Conservation (phyloP, 495 filamentous ascomycete genomes). For the Trichoderma virens region DNA sequence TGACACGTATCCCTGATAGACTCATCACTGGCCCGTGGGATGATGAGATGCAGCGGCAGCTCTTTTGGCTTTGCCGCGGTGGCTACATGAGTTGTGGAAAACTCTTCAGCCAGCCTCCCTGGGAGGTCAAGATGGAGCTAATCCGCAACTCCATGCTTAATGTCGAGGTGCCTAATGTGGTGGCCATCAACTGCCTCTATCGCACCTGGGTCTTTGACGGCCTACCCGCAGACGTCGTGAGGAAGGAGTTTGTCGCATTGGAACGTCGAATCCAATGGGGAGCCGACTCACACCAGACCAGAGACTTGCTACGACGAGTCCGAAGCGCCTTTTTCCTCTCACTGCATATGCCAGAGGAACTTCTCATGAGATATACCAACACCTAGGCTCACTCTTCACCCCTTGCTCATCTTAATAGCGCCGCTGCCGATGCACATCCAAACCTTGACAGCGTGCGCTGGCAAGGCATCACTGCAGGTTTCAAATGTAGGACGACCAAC, state of each 20-base stretch:
- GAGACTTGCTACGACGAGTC: background rate
- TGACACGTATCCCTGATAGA: conserved; percentile 5
- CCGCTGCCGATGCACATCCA: background rate
- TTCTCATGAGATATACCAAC: background rate
- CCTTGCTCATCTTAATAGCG: background rate
- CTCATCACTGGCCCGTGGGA: conserved; percentile 11
- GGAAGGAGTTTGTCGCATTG: background rate
- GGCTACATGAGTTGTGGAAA: conserved; percentile 2
- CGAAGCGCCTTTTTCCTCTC: background rate
- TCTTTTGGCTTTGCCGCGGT: conserved; percentile 12
- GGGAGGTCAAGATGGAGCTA: conserved; percentile 6
- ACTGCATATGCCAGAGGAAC: background rate
- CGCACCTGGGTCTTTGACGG: conserved; percentile 1
- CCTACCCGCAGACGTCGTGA: conserved; percentile 2
- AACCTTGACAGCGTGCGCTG: background rate
- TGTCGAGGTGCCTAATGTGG: background rate
- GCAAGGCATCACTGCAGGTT: background rate
- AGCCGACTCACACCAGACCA: background rate
- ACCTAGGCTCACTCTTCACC: background rate
- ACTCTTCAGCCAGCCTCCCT: background rate
- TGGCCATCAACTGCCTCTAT: conserved; percentile 7
- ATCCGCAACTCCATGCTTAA: conserved; percentile 1
- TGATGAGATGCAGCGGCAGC: conserved; percentile 2
- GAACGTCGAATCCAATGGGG: conserved; percentile 9
- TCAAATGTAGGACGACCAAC: too few relatives aligned